These are phyloP conservation scores for Tetrapisispora arboricola DNA, from an alignment of 805 yeast genomes.

Conservation along the genomic window DNA sequence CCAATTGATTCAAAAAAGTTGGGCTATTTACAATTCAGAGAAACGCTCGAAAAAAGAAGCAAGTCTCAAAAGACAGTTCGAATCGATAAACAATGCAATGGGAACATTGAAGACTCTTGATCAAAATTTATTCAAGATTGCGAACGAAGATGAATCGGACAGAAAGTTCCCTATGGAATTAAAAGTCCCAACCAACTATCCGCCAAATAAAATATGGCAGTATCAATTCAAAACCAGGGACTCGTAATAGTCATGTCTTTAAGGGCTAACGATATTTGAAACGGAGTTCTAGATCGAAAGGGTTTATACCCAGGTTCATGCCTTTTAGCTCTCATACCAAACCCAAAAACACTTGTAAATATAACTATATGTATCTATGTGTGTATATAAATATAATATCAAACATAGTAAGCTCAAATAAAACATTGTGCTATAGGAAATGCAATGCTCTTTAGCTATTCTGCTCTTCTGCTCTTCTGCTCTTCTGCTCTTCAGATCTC, in stretches of 20 bases:
- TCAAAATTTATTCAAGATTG: constrained; percentile 49
- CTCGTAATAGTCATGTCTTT: too few relatives aligned
- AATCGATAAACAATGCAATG: constrained; percentile 61
- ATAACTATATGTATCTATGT: background rate
- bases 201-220: constrained; percentile 44
- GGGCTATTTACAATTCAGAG: constrained; percentile 54
- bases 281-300: too few relatives aligned
- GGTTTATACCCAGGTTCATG: too few relatives aligned
- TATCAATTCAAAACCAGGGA: constrained; percentile 1
- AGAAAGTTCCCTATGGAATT: constrained; percentile 73
- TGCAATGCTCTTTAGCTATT: too few relatives aligned
- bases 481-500: too few relatives aligned
- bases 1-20: constrained; percentile 69
- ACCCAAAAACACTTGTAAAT: background rate
- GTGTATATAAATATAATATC: too few relatives aligned
- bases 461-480: too few relatives aligned
- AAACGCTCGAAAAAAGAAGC: constrained; percentile 34
- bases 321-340: too few relatives aligned
- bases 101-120: constrained; percentile 45
- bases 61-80: constrained; percentile 50
- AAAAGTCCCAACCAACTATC: constrained; percentile 82
- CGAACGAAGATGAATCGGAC: constrained; percentile 45
- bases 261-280: too few relatives aligned
- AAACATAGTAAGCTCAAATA: too few relatives aligned
- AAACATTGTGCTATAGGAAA: too few relatives aligned